phyloP scores from a whole-genome alignment of 2,329 filamentous ascomycete genomes.

The Pseudonectria buxi region DNA sequence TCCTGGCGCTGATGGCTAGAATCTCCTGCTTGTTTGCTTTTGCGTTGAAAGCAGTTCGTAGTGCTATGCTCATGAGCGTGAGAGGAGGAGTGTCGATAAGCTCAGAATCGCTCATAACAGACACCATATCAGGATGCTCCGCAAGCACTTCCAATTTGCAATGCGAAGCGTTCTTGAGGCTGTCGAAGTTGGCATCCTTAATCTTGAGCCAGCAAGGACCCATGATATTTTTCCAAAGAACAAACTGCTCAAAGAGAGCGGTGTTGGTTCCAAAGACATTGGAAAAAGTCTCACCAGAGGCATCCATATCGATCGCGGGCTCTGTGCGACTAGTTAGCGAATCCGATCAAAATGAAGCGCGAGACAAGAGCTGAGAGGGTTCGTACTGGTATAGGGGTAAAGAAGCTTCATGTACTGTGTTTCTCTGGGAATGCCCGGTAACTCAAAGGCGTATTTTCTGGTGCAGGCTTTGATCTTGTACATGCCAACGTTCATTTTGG shows the following conservation, averaged over 20 bases:
- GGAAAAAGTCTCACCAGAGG: slow-evolving; percentile 82
- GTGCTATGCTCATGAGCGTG: slow-evolving; percentile 89
- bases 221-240: slow-evolving; percentile 98
- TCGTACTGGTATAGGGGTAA: slow-evolving; percentile 78
- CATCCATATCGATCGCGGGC: slow-evolving; percentile 61
- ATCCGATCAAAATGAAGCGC: not conserved
- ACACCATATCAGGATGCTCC: slow-evolving; percentile 69
- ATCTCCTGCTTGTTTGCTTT: slow-evolving; percentile 97
- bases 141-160: slow-evolving; percentile 91
- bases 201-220: slow-evolving; percentile 97
- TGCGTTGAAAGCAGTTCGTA: slow-evolving; percentile 81
- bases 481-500: slow-evolving; percentile 74
- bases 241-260: slow-evolving; percentile 93
- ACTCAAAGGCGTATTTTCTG: slow-evolving; percentile 92
- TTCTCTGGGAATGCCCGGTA: slow-evolving; percentile 80
- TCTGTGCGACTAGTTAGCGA: slow-evolving; percentile 36
- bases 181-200: slow-evolving; percentile 72
- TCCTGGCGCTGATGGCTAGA: slow-evolving; percentile 78
- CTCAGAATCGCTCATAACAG: slow-evolving; percentile 67
- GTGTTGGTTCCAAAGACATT: slow-evolving; percentile 93
- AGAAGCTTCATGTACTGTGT: slow-evolving; percentile 90
- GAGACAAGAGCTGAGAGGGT: slow-evolving; percentile 1
- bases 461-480: slow-evolving; percentile 90
- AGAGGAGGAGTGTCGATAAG: slow-evolving; percentile 77
- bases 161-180: slow-evolving; percentile 88